These are phyloP conservation scores for Leptodontidium sp. DNA, from an alignment of 2,329 filamentous ascomycete species.

Conservation along the genomic window DNA sequence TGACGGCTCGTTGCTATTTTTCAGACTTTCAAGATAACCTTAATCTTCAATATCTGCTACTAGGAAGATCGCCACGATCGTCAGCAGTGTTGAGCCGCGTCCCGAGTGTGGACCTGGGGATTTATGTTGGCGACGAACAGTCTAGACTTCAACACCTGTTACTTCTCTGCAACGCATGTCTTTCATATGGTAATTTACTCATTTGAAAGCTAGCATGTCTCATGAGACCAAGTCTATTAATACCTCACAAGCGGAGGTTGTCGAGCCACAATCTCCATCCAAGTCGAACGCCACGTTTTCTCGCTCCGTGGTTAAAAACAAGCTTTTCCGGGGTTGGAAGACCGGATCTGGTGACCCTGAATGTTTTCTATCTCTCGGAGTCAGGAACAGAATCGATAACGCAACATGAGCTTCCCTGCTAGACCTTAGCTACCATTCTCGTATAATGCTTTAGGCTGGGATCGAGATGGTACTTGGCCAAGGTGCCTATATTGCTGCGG, in stretches of 20 bases:
- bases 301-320: constrained; percentile 24
- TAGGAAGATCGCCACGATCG: not conserved
- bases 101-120: not conserved
- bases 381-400: constrained; percentile 26
- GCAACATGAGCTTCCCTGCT: constrained; percentile 15
- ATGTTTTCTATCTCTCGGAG: constrained; percentile 15
- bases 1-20: constrained; percentile 19
- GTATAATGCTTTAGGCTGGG: constrained; percentile 33
- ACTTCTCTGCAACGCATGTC: not conserved
- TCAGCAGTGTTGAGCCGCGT: constrained; percentile 6
- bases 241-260: not conserved
- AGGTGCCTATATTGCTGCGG: constrained; percentile 31
- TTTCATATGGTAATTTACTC: not conserved
- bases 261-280: constrained; percentile 14
- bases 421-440: constrained; percentile 17
- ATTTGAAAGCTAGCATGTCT: not conserved
- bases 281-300: constrained; percentile 31
- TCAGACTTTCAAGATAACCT: constrained; percentile 28
- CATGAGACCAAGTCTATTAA: constrained; percentile 24
- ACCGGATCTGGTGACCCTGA: constrained; percentile 31
- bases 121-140: not conserved
- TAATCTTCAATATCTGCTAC: constrained; percentile 17
- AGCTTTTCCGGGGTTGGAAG: constrained; percentile 22
- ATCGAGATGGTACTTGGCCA: constrained; percentile 26
- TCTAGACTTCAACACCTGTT: not conserved